These are phyloP conservation scores for Cordia subcordata DNA, from an alignment of 257 asterid species.

Conservation along the genomic window DNA sequence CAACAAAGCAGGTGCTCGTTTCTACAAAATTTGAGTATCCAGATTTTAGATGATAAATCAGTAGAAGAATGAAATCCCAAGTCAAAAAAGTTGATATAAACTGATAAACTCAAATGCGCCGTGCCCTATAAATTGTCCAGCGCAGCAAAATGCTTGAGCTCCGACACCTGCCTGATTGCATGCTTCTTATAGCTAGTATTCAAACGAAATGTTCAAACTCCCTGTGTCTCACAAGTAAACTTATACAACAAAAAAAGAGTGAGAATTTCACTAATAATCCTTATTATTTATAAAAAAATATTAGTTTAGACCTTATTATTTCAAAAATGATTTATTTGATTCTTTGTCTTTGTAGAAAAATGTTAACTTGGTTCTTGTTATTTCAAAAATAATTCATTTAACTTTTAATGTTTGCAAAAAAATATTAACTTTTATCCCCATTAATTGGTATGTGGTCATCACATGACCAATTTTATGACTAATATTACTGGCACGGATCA, in stretches of 20 bases:
- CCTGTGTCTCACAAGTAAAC: not conserved
- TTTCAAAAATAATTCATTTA: no score
- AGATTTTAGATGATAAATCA: conserved; percentile 7
- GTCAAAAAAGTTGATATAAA: not conserved
- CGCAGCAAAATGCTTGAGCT: conserved; percentile 92
- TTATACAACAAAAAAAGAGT: not conserved
- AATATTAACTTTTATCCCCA: no score
- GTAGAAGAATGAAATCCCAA: not conserved
- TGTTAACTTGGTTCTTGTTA: no score
- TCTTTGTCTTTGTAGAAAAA: no score
- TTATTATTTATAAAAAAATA: no score
- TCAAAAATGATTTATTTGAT: no score
- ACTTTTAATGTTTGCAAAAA: no score
- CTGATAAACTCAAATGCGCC: conserved; percentile 84
- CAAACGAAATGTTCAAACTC: not conserved
- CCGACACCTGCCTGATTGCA: conserved; percentile 63
- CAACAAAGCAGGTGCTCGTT: conserved; percentile 95
- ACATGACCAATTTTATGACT: no score
- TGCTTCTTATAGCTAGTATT: conserved; percentile 13
- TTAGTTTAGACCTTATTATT: no score
- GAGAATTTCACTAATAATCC: no score
- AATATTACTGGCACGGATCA: no score
- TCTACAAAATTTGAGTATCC: conserved; percentile 36
- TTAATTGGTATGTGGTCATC: no score
- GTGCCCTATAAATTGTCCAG: conserved; percentile 87